Conservation (phyloP, 1,284 basidiomycete species). For the Ustilago tritici region DNA sequence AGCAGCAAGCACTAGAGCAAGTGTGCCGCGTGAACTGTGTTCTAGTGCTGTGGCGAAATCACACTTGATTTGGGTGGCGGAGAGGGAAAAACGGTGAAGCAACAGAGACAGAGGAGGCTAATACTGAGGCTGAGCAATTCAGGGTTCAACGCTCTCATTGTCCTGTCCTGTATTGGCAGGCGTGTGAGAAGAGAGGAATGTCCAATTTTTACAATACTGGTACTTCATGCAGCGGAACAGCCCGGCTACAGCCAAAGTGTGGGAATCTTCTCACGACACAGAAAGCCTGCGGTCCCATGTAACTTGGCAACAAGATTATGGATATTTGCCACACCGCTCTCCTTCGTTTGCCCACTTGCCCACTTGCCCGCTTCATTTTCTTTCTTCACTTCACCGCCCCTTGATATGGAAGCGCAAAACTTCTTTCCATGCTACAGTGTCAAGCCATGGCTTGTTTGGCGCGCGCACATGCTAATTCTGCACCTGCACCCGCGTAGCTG, state of each 20-base stretch:
- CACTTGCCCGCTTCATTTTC: too few species aligned
- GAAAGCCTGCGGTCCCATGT: background rate
- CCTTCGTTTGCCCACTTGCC: too few species aligned
- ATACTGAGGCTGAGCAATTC: background rate
- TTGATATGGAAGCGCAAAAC: background rate
- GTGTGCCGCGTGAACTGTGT: background rate
- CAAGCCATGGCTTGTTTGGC: too few species aligned
- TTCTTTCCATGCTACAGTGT: too few species aligned
- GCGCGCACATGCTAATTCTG: too few species aligned
- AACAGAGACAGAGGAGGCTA: background rate
- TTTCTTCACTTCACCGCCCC: too few species aligned
- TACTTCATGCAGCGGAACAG: background rate
- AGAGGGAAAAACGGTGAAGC: background rate
- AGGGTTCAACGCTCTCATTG: background rate
- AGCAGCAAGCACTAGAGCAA: background rate
- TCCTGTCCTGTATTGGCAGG: background rate
- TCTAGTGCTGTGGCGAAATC: background rate
- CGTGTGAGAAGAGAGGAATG: background rate
- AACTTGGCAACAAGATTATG: too few species aligned
- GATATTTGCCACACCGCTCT: too few species aligned
- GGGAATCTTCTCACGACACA: background rate
- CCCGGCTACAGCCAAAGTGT: background rate
- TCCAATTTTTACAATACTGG: background rate
- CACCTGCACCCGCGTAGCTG: too few species aligned
- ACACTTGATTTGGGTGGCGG: background rate